Evolutionary conservation across 176 grass and related monocot genomes (phyloP).

Genomic region (Tuctoria greenei): DNA sequence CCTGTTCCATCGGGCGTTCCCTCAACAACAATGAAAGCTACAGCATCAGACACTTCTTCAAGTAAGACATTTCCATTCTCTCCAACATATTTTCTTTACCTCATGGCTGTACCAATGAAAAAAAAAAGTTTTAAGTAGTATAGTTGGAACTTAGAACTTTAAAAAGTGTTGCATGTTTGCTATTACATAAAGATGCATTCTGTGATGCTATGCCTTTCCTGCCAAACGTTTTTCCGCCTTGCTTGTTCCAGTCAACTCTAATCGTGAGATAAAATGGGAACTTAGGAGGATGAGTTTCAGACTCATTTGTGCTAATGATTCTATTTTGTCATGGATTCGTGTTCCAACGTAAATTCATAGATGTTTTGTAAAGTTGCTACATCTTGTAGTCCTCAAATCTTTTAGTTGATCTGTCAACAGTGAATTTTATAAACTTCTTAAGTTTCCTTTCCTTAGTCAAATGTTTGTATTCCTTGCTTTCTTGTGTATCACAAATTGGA

Average conservation of each 20-base stretch:
- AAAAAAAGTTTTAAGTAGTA: not conserved
- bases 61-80: slow-evolving; percentile 52
- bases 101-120: not conserved
- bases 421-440: not conserved
- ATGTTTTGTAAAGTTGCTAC: not conserved
- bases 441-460: not conserved
- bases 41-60: slow-evolving; percentile 62
- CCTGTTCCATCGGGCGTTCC: slow-evolving; percentile 60
- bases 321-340: not conserved
- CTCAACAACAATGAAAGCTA: slow-evolving; percentile 57
- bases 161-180: not conserved
- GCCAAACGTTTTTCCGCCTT: not conserved
- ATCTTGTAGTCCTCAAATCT: not conserved
- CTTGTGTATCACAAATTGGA: not conserved
- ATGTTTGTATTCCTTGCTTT: slow-evolving; percentile 1
- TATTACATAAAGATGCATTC: not conserved
- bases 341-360: not conserved
- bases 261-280: not conserved
- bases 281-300: not conserved
- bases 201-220: not conserved
- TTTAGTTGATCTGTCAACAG: not conserved
- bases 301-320: not conserved
- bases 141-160: not conserved
- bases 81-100: slow-evolving; percentile 6
- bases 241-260: not conserved